These are phyloP conservation scores for Musa troglodytarum DNA, from an alignment of 176 grass and related monocot species.

Conservation along the genomic window DNA sequence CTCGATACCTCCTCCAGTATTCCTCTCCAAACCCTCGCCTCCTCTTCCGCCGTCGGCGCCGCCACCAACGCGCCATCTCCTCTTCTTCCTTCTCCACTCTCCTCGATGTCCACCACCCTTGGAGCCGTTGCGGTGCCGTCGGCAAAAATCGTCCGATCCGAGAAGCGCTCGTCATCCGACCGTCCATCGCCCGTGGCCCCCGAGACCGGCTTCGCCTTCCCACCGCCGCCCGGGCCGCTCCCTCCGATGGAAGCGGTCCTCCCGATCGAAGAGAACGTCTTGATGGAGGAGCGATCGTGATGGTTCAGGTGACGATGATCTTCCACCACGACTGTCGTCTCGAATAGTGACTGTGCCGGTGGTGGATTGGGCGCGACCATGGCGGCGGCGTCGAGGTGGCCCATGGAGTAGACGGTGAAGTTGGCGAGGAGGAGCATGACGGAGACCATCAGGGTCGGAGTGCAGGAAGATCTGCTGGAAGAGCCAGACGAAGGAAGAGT, in stretches of 20 bases:
- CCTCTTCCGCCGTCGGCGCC: neutral
- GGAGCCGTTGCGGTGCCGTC: neutral
- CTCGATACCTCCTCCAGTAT: neutral
- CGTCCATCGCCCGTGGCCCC: neutral
- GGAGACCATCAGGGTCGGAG: slow-evolving; percentile 83
- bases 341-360: neutral
- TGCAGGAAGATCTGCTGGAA: slow-evolving; percentile 96
- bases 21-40: neutral
- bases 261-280: slow-evolving; percentile 2
- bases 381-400: neutral
- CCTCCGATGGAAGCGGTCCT: neutral
- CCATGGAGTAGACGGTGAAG: slow-evolving; percentile 93
- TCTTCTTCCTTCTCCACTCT: neutral
- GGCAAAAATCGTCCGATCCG: neutral
- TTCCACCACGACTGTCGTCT: neutral
- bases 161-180: neutral
- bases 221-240: slow-evolving; percentile 2
- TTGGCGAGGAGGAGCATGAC: slow-evolving; percentile 93
- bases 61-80: neutral
- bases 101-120: too few relatives aligned
- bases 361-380: neutral
- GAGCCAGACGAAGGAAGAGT: slow-evolving; percentile 92
- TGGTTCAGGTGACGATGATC: neutral
- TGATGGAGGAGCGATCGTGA: neutral
- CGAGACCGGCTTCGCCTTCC: neutral